Evolutionary conservation across 768 basidiomycete species (phyloP), one percentile per base, ranked within the genome.

Genomic region (Lactifluus pinguis): DNA sequence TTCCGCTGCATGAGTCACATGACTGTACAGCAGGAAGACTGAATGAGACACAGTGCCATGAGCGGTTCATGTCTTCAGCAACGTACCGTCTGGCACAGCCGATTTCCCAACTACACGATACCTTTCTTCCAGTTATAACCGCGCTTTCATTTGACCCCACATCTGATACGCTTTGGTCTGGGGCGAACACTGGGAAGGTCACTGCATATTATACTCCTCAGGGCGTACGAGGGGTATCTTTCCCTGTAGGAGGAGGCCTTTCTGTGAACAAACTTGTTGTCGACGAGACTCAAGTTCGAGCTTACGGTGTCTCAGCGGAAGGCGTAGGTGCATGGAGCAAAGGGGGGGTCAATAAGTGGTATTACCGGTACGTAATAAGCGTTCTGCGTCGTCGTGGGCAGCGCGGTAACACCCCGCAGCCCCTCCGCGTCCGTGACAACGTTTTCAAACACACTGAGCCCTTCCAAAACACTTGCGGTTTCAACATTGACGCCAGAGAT

Each of bases 141-240:
- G 82, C 91, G 0, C 77, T 97, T 59, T 82, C 86, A 0, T 95
- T 98, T 71, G 95, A 99, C 73, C 87, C 92, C 8, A 85, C 89
- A 21, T 90, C 92, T 0, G 94, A 98, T 71, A 83, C 87, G 6
- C 75, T 99, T 39, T 97, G 94, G 93, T 77, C 86, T 50, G 95
- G 94, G 34, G 79, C 82, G 9, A 82, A 84, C 59, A 74, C 81
- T 32, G 95, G 95, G 3, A 76, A 76, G 59, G 79, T 97, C 62
- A 71, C 79, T 44, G 86, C 88, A 1, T 81, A 85, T 69, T 84
- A 89, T 73, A 79, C 83, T 45, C 71, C 79, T 34, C 79, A 78
- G 51, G 86, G 84, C 15, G 69, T 82, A 52, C 82, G 84, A 53
- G 88, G 89, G 3, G 86, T 90, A 38, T 80, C 79, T 21, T 93